Conservation (phyloP, 371 early-diverging fungal genomes). For the Circinella minor region DNA sequence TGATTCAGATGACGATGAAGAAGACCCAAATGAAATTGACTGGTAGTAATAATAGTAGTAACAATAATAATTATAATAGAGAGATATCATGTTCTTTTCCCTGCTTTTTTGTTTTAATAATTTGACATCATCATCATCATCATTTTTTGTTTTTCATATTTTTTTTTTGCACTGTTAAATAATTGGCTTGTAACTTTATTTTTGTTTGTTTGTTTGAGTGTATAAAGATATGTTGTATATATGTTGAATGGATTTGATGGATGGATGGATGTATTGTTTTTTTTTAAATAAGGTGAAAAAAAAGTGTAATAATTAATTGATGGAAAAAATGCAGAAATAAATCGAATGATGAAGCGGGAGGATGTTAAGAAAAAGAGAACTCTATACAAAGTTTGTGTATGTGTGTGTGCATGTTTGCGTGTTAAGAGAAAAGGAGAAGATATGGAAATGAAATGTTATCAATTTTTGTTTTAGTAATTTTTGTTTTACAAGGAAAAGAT, state of each 20-base stretch:
- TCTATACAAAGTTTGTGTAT: too few relatives aligned
- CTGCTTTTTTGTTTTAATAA: neutral
- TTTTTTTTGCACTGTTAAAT: neutral
- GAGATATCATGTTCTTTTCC: conserved; percentile 2
- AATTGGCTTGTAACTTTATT: neutral
- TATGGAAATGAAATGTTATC: neutral
- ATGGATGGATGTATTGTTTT: too few relatives aligned
- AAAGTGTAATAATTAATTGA: too few relatives aligned
- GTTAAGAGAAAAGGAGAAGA: neutral
- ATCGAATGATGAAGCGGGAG: too few relatives aligned
- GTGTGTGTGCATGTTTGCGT: too few relatives aligned
- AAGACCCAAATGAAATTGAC: conserved; percentile 46
- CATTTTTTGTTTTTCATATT: neutral
- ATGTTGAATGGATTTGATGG: too few relatives aligned
- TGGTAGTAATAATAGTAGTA: conserved; percentile 28
- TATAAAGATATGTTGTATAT: too few relatives aligned
- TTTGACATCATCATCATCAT: neutral
- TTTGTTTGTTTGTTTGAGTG: too few relatives aligned
- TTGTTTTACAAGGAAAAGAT: conserved; percentile 18
- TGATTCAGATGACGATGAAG: conserved; percentile 38
- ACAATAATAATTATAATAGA: neutral
- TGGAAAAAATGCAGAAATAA: too few relatives aligned
- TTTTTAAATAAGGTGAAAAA: too few relatives aligned
- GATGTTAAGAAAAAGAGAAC: too few relatives aligned
- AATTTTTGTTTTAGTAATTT: neutral